A percentile compares a stretch with the other conserved stretches of the same genome.
Evolutionary conservation across 331 rosid genomes (phyloP).

Genomic region (Quercus lobata): DNA sequence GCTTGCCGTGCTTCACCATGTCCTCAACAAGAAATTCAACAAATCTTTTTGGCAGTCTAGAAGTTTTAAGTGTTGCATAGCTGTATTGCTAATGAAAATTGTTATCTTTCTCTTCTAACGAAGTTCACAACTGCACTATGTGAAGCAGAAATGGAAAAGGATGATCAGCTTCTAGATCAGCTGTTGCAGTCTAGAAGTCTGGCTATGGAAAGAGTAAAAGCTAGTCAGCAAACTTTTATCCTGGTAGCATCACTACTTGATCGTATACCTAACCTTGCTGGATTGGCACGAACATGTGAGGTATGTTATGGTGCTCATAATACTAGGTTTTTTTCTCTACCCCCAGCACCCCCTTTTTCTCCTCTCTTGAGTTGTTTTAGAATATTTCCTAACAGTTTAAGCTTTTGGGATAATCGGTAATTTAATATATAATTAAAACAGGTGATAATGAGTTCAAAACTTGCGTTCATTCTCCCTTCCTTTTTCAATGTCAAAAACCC

Average conservation of each 20-base stretch:
- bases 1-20: too few relatives aligned
- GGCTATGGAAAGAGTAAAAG: conserved; percentile 47
- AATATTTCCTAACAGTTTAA: too few relatives aligned
- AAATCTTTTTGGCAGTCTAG: too few relatives aligned
- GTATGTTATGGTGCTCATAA: conserved; percentile 27
- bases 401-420: too few relatives aligned
- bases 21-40: too few relatives aligned
- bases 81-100: not conserved
- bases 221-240: conserved; percentile 60
- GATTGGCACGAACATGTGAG: conserved; percentile 95
- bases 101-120: not conserved
- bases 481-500: too few relatives aligned
- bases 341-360: conserved; percentile 4
- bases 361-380: not conserved
- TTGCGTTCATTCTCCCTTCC: too few relatives aligned
- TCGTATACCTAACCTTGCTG: conserved; percentile 97
- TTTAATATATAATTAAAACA: too few relatives aligned
- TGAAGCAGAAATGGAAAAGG: conserved; percentile 49
- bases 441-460: too few relatives aligned
- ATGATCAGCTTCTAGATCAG: conserved; percentile 81
- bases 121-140: not conserved
- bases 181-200: conserved; percentile 64
- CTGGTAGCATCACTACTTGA: conserved; percentile 90
- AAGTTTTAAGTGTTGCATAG: not conserved
- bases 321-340: not conserved